A percentile compares a stretch with the other conserved stretches of the same genome.
Evolutionary conservation across 495 filamentous ascomycete species (phyloP).

Genomic region (Thermochaetoides thermophila): DNA sequence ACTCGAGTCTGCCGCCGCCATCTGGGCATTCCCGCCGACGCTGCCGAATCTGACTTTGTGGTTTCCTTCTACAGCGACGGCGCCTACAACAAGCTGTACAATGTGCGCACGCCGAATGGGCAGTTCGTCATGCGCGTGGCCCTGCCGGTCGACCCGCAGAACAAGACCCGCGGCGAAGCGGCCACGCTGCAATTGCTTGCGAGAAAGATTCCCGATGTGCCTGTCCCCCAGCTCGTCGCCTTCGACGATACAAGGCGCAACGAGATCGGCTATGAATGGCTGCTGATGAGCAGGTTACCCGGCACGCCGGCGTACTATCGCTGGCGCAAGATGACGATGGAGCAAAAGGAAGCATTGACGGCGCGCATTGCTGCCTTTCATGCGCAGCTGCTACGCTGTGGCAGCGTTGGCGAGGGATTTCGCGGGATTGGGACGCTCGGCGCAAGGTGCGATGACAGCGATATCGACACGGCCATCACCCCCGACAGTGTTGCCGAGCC

Average conservation of each 20-base stretch:
- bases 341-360: slow-evolving; percentile 23
- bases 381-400: slow-evolving; percentile 15
- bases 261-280: slow-evolving; percentile 44
- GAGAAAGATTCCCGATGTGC: slow-evolving; percentile 29
- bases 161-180: slow-evolving; percentile 41
- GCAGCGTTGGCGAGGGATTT: slow-evolving; percentile 16
- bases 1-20: slow-evolving; percentile 13
- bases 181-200: slow-evolving; percentile 39
- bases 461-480: slow-evolving; percentile 1
- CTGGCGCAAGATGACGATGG: slow-evolving; percentile 26
- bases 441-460: too few species aligned
- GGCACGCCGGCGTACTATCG: slow-evolving; percentile 26
- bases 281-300: slow-evolving; percentile 35
- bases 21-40: slow-evolving; percentile 6
- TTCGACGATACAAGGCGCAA: slow-evolving; percentile 33
- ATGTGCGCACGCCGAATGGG: slow-evolving; percentile 13
- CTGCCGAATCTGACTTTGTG: slow-evolving; percentile 3
- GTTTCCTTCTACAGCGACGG: slow-evolving; percentile 16
- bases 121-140: slow-evolving; percentile 33
- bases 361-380: slow-evolving; percentile 24
- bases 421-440: slow-evolving; percentile 22
- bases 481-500: slow-evolving; percentile 3
- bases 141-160: slow-evolving; percentile 37
- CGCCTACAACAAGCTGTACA: slow-evolving; percentile 24
- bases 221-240: slow-evolving; percentile 34